Evolutionary conservation across 2,329 filamentous ascomycete genomes (phyloP), one percentile per base, ranked within the genome.

Genomic region (Penicillium italicum): DNA sequence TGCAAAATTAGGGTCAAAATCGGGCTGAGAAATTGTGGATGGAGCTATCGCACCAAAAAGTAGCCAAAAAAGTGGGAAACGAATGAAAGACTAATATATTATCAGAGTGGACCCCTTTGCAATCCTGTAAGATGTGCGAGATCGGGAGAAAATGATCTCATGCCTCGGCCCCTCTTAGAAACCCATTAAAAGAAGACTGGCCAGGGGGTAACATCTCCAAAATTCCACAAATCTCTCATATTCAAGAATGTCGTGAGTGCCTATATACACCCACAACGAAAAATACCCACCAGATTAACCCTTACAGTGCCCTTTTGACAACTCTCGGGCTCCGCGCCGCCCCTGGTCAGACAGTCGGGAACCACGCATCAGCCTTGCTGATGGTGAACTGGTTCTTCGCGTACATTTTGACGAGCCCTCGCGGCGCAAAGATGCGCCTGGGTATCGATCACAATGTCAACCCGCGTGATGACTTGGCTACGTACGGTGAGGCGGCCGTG

Each of bases 361-460:
- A 70, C 50, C 55, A 67, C 26, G 69, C 64, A 1, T 64, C 72
- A 1, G 60, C 61, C 56, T 72, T 75, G 50, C 60, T 77, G 2
- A 60, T 74, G 50, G 71, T 63, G 55, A 73, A 77, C 62, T 78
- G 74, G 66, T 40, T 73, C 47, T 68, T 72, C 56, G 71, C 74
- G 37, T 74, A 76, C 62, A 61, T 52, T 31, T 37, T 71, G 16
- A 67, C 74, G 61, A 74, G 72, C 50, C 68, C 71, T 0, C 74
- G 75, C 5, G 58, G 57, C 5, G 57, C 64, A 30, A 77, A 76
- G 54, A 42, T 63, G 1, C 51, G 46, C 46, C 61, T 67, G 50
- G 65, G 71, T 12, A 54, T 76, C 36, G 74, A 77, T 60, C 67
- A 76, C 62, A 73, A 77, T 46, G 68, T 69, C 34, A 65, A 64